phyloP scores from a whole-genome alignment of 306 rosid species.

The Vigna angularis region DNA sequence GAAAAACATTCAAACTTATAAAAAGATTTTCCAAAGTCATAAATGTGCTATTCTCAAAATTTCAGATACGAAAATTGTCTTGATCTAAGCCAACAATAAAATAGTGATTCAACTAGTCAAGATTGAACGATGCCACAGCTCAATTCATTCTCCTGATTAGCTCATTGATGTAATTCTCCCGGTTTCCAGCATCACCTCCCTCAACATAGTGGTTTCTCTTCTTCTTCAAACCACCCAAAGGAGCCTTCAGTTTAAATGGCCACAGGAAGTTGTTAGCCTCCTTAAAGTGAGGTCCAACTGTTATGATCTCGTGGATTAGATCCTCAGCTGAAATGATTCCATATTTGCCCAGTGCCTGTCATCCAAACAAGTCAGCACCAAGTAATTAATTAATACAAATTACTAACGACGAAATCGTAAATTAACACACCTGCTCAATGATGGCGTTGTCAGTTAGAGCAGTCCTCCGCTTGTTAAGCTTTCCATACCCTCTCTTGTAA shows the following conservation, averaged over 20 bases:
- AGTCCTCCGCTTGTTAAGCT: conserved; percentile 73
- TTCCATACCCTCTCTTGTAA: conserved; percentile 86
- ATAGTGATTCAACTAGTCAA: conserved; percentile 20
- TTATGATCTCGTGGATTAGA: conserved; percentile 84
- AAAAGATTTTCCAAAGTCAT: conserved; percentile 29
- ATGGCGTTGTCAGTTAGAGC: conserved; percentile 79
- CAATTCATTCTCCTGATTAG: conserved; percentile 85
- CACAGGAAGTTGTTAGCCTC: conserved; percentile 92
- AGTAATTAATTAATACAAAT: neutral
- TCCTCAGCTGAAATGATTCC: conserved; percentile 80
- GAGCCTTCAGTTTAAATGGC: conserved; percentile 97
- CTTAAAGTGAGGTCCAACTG: conserved; percentile 92
- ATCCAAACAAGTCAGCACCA: conserved; percentile 32
- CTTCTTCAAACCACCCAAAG: conserved; percentile 88
- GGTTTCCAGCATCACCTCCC: conserved; percentile 95
- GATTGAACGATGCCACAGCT: neutral
- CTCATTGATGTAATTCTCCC: conserved; percentile 90
- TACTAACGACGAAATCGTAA: neutral
- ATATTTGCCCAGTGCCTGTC: conserved; percentile 74
- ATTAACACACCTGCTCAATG: conserved; percentile 66
- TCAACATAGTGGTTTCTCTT: conserved; percentile 95
- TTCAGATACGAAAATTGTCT: conserved; percentile 17
- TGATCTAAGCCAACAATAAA: conserved; percentile 26
- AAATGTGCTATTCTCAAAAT: conserved; percentile 42
- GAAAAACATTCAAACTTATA: conserved; percentile 39